phyloP scores from a whole-genome alignment of 768 basidiomycete species.

The Kwoniella sp. region DNA sequence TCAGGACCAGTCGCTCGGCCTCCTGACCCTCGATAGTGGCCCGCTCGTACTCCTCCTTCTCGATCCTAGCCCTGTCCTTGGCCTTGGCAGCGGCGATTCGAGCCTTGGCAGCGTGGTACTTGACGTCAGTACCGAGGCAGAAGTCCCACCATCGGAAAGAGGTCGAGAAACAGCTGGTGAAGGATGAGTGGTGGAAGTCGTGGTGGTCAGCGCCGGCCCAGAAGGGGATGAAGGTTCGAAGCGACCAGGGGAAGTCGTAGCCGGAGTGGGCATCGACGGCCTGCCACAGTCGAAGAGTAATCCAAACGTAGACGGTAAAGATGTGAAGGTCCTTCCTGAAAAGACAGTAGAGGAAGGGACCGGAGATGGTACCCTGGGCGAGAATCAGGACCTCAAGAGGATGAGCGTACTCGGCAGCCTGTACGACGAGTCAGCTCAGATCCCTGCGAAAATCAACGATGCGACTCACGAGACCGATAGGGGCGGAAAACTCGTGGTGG shows the following conservation, averaged over 20 bases:
- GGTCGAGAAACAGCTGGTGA: constrained; percentile 78
- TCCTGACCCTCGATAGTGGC: constrained; percentile 85
- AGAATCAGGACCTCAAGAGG: constrained; percentile 94
- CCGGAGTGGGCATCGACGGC: constrained; percentile 96
- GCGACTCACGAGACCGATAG: constrained; percentile 72
- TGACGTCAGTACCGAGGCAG: constrained; percentile 81
- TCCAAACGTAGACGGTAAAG: constrained; percentile 88
- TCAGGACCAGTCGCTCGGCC: constrained; percentile 40
- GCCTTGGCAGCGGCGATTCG: constrained; percentile 59
- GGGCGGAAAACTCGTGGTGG: constrained; percentile 95
- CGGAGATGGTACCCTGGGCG: constrained; percentile 81
- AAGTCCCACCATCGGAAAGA: constrained; percentile 87
- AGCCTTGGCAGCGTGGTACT: constrained; percentile 72
- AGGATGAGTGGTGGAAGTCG: constrained; percentile 97
- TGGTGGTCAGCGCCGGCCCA: constrained; percentile 93
- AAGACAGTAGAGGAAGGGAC: constrained; percentile 82
- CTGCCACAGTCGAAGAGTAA: constrained; percentile 88
- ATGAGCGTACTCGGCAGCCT: constrained; percentile 87
- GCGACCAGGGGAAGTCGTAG: constrained; percentile 98
- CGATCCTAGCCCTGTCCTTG: constrained; percentile 51
- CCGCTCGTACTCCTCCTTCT: constrained; percentile 71
- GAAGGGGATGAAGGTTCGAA: constrained; percentile 86
- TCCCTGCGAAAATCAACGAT: neutral
- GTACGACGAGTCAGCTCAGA: constrained; percentile 36
- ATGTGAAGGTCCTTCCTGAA: constrained; percentile 74